Percentiles rank a stretch among this genome's conserved stretches.
Conservation (phyloP, 2,329 filamentous ascomycete species). For the Fusarium sp. region DNA sequence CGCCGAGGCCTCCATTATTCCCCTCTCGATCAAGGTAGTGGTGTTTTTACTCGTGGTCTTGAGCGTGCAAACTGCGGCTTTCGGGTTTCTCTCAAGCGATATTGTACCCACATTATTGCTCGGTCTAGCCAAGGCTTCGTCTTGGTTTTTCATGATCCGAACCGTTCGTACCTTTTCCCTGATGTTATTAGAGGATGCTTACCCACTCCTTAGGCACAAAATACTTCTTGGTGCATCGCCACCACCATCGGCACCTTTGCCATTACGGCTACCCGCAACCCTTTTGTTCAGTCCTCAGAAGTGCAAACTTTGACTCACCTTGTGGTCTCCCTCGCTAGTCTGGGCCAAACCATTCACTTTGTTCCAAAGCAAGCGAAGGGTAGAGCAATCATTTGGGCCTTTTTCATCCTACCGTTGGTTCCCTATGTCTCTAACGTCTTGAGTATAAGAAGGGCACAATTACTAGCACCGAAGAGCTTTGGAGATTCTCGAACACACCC, state of each 20-base stretch:
- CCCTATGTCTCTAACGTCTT: constrained; percentile 51
- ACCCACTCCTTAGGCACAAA: constrained; percentile 43
- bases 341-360: constrained; percentile 52
- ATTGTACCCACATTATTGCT: constrained; percentile 38
- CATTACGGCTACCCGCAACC: constrained; percentile 50
- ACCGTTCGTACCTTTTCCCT: constrained; percentile 44
- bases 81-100: constrained; percentile 45
- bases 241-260: constrained; percentile 52
- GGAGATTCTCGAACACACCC: constrained; percentile 51
- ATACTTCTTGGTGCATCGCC: constrained; percentile 53
- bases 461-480: constrained; percentile 11
- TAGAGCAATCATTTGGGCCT: constrained; percentile 49
- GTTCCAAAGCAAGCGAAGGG: constrained; percentile 52
- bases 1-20: constrained; percentile 45
- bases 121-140: constrained; percentile 50
- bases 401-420: constrained; percentile 50
- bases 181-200: fast-evolving
- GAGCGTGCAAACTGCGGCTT: constrained; percentile 32
- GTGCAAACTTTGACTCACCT: constrained; percentile 47
- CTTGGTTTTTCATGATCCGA: constrained; percentile 56
- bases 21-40: constrained; percentile 44
- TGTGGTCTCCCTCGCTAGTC: constrained; percentile 48
- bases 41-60: constrained; percentile 37
- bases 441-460: constrained; percentile 42
- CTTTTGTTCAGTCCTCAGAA: constrained; percentile 48